Evolutionary conservation across 768 basidiomycete species (phyloP).

Genomic region (Rossbeevera mucosa): DNA sequence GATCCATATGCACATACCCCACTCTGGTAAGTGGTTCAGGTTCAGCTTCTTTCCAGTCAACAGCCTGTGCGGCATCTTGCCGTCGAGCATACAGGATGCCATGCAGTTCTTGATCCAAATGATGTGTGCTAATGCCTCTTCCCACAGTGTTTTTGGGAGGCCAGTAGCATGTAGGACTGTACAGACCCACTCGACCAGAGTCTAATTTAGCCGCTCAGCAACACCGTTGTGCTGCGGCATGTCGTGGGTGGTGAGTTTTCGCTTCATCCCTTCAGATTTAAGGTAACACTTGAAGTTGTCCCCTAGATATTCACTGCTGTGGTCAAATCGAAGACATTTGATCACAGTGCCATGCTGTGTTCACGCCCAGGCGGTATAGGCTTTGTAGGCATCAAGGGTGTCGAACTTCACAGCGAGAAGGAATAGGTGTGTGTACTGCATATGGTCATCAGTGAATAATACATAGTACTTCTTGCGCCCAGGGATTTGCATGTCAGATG

Average conservation of each 20-base stretch:
- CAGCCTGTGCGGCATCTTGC: not conserved
- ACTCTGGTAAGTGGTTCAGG: too few species aligned
- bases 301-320: not conserved
- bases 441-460: too few species aligned
- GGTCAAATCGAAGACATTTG: not conserved
- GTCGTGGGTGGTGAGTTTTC: too few species aligned
- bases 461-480: not conserved
- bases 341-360: not conserved
- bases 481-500: not conserved
- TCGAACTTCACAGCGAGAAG: not conserved
- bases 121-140: too few species aligned
- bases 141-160: not conserved
- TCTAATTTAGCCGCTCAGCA: not conserved
- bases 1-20: too few species aligned
- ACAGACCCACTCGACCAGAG: not conserved
- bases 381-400: not conserved
- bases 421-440: not conserved
- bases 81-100: not conserved
- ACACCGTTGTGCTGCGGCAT: too few species aligned
- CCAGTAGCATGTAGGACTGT: not conserved
- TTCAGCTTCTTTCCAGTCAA: too few species aligned
- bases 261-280: too few species aligned
- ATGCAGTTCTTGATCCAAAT: too few species aligned
- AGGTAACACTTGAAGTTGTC: too few species aligned
- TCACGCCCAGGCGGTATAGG: not conserved